phyloP scores from a whole-genome alignment of 495 filamentous ascomycete genomes.

The Aspergillus taichungensis region DNA sequence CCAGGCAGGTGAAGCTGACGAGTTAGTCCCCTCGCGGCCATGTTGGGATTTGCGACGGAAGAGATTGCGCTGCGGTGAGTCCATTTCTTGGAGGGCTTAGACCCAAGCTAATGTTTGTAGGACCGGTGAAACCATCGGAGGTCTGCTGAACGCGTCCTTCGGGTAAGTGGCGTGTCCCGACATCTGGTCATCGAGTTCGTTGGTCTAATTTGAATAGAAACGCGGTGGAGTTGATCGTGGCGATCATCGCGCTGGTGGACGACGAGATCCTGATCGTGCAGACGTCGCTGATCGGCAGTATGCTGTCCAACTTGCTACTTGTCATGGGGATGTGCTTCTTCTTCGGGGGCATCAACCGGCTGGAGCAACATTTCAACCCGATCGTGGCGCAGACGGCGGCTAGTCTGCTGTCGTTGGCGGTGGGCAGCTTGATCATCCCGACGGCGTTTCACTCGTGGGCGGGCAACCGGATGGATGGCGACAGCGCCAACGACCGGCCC shows the following conservation, averaged over 20 bases:
- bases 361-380: slow-evolving; percentile 85
- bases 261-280: slow-evolving; percentile 78
- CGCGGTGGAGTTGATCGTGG: slow-evolving; percentile 86
- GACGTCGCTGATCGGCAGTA: slow-evolving; percentile 84
- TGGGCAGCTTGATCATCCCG: slow-evolving; percentile 76
- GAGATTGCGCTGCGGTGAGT: slow-evolving; percentile 42
- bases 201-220: slow-evolving; percentile 38
- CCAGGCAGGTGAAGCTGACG: no score
- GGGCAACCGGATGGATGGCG: not conserved
- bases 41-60: slow-evolving; percentile 48
- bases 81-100: not conserved
- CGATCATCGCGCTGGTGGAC: slow-evolving; percentile 69
- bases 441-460: slow-evolving; percentile 69
- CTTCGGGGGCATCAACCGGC: slow-evolving; percentile 69
- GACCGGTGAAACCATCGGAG: slow-evolving; percentile 73
- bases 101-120: slow-evolving; percentile 11
- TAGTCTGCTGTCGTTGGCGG: slow-evolving; percentile 69
- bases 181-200: not conserved
- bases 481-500: no score
- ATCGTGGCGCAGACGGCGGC: slow-evolving; percentile 90
- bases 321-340: slow-evolving; percentile 94
- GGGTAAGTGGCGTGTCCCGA: slow-evolving; percentile 44
- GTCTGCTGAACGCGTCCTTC: slow-evolving; percentile 80
- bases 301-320: slow-evolving; percentile 83
- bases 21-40: slow-evolving; percentile 42